These are phyloP conservation scores for Onygena corvina DNA, from an alignment of 2,329 filamentous ascomycete species.

Conservation along the genomic window DNA sequence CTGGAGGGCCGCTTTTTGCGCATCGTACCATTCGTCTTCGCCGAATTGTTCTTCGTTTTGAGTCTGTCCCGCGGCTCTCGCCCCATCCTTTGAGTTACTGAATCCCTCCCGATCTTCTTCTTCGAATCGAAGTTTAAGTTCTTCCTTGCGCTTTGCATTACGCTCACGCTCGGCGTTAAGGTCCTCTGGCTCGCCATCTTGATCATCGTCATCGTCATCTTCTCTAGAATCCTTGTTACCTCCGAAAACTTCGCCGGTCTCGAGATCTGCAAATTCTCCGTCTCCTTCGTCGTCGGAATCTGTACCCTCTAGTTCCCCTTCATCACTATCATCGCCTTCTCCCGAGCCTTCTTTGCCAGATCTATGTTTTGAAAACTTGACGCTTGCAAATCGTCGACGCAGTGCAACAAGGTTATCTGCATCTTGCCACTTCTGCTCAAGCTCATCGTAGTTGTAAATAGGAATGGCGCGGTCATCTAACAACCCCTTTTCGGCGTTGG, in stretches of 20 bases:
- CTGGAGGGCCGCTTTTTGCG: slow-evolving; percentile 85
- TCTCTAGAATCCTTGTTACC: slow-evolving; percentile 23
- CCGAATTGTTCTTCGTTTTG: slow-evolving; percentile 68
- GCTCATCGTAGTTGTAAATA: slow-evolving; percentile 61
- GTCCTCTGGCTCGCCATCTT: slow-evolving; percentile 29
- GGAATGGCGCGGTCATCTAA: slow-evolving; percentile 70
- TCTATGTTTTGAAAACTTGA: slow-evolving; percentile 47
- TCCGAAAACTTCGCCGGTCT: slow-evolving; percentile 53
- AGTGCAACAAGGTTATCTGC: slow-evolving; percentile 65
- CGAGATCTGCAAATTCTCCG: slow-evolving; percentile 73
- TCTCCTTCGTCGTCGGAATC: slow-evolving; percentile 54
- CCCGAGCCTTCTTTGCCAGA: slow-evolving; percentile 41
- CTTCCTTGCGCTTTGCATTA: slow-evolving; percentile 87
- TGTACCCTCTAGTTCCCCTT: slow-evolving; percentile 28
- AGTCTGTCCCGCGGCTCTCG: slow-evolving; percentile 57
- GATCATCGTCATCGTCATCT: slow-evolving; percentile 38
- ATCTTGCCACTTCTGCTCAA: slow-evolving; percentile 77
- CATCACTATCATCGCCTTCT: slow-evolving; percentile 39
- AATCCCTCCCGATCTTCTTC: slow-evolving; percentile 97
- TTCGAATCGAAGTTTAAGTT: slow-evolving; percentile 86
- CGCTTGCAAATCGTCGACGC: slow-evolving; percentile 61
- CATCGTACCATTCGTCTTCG: slow-evolving; percentile 97
- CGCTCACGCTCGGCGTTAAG: slow-evolving; percentile 82
- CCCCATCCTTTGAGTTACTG: slow-evolving; percentile 68
- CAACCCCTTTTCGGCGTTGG: slow-evolving; percentile 38